A percentile compares a stretch with the other conserved stretches of the same genome.
Evolutionary conservation across 495 filamentous ascomycete species (phyloP).

Genomic region (Platismatia glauca): DNA sequence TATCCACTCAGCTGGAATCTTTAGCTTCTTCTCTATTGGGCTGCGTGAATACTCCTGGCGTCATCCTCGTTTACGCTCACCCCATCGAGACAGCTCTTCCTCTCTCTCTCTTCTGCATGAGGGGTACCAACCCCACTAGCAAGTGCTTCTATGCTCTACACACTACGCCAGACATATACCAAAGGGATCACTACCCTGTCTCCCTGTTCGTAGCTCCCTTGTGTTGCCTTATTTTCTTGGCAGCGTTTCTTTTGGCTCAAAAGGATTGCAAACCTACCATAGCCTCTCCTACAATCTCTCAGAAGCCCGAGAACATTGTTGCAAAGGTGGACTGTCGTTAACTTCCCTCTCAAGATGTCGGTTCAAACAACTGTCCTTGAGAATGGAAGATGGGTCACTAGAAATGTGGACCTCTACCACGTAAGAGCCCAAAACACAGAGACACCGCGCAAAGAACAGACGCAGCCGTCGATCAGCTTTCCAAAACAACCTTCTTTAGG

Average conservation of each 20-base stretch:
- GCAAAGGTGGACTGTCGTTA: neutral
- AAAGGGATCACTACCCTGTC: neutral
- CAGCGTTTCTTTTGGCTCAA: neutral
- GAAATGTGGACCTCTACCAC: slow-evolving; percentile 37
- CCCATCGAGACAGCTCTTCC: neutral
- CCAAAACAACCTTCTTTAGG: slow-evolving; percentile 46
- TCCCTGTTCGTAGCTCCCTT: neutral
- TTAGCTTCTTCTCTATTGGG: neutral
- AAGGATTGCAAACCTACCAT: neutral
- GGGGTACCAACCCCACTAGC: neutral
- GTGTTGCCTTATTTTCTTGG: neutral
- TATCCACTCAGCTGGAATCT: neutral
- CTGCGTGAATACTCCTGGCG: neutral
- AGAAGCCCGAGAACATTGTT: neutral
- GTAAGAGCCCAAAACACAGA: slow-evolving; percentile 26
- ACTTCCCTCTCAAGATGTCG: slow-evolving; percentile 14
- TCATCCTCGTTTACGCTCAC: neutral
- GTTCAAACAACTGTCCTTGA: slow-evolving; percentile 47
- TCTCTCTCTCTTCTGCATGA: slow-evolving; percentile 1
- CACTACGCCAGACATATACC: neutral
- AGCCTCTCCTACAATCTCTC: neutral
- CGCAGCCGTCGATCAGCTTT: slow-evolving; percentile 18
- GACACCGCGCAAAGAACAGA: slow-evolving; percentile 5
- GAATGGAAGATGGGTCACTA: slow-evolving; percentile 52
- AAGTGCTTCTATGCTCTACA: neutral